phyloP scores from a whole-genome alignment of 495 filamentous ascomycete species.

The Penicillium arizonense region DNA sequence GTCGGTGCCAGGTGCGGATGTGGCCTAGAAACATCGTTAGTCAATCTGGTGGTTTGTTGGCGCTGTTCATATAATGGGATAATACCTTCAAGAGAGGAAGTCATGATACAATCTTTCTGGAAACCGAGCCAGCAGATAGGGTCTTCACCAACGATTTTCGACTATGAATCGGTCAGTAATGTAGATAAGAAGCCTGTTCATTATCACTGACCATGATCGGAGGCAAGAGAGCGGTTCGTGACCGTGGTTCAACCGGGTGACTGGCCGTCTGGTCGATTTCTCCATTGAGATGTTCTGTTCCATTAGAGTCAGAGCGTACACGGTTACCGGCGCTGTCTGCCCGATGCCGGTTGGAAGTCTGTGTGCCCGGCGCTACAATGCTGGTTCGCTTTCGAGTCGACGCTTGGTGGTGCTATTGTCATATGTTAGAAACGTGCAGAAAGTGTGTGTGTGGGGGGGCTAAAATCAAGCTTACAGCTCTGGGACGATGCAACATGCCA shows the following conservation, averaged over 20 bases:
- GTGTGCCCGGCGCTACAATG: constrained; percentile 43
- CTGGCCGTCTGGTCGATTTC: constrained; percentile 51
- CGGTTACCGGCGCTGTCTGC: constrained; percentile 60
- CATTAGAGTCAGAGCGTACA: constrained; percentile 65
- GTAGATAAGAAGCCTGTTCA: neutral
- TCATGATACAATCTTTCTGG: constrained; percentile 86
- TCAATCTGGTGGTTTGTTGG: neutral
- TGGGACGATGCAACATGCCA: constrained; percentile 90
- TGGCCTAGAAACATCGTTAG: constrained; percentile 57
- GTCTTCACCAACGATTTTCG: constrained; percentile 81
- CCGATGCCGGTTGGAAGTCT: constrained; percentile 71
- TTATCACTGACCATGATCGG: constrained; percentile 73
- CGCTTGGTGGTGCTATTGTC: constrained; percentile 49
- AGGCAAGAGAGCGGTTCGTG: constrained; percentile 82
- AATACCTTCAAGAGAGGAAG: constrained; percentile 81
- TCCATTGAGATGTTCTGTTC: constrained; percentile 50
- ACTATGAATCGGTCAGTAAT: constrained; percentile 42
- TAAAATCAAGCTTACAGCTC: constrained; percentile 56
- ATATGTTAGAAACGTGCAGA: constrained; percentile 11
- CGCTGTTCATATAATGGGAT: constrained; percentile 14
- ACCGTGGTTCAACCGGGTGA: constrained; percentile 78
- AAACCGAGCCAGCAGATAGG: constrained; percentile 89
- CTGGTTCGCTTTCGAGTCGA: constrained; percentile 39
- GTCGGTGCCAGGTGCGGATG: constrained; percentile 83
- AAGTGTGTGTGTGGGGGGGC: no score